Base-by-base conservation (phyloP, 225 moss, liverwort and hornwort genomes). In the Pseudoscleropodium purum region DNA sequence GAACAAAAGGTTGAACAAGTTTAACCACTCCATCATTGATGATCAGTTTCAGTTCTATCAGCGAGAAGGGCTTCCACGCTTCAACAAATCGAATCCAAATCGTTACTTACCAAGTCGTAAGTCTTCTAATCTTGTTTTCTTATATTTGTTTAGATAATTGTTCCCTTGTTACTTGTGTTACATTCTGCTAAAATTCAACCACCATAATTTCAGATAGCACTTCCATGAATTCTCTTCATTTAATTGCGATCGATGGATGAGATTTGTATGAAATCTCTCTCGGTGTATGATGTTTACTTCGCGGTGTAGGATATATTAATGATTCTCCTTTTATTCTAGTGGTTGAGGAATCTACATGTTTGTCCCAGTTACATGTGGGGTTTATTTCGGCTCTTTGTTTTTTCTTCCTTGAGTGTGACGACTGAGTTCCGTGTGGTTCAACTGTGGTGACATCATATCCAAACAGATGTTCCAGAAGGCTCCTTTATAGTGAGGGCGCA, bases 401-500 rank as follows among this genome's bases (percentile, higher is more conserved):
- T 76, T 65, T 25, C 62, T 79, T 51, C 8, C 25, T 82, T 36
- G 72, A 88, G 41, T 63, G 12, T 86, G 87, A 87, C 43, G 63
- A 54, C 78, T 54, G 64, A 84, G 59, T 91, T 88, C 74, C 72
- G 18, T 69, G 76, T 78, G 78, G 68, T 88, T 89, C 27, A 45
- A 91, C 79, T 83, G 51, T 79, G 89, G 91, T 82, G 68, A 85
- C 62, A 75, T 67, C 25, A 18, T 88, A 77, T 90, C 21, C 52
- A 57, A 90, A 83, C 94, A 97, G 93, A 97, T 95, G 99, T 97
- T 83, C 99, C 97, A 10, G 97, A 99, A 86, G 97, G 99, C 33
- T 99, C 99, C 37, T 96, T 99, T 72, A 99, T 96, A 90, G 93
- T 97, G 60, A 95, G 99, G 90, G 99, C 97, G 52, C 97, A 97